Base-by-base conservation (phyloP, 495 filamentous ascomycete genomes). In the Annulohypoxylon stygium region DNA sequence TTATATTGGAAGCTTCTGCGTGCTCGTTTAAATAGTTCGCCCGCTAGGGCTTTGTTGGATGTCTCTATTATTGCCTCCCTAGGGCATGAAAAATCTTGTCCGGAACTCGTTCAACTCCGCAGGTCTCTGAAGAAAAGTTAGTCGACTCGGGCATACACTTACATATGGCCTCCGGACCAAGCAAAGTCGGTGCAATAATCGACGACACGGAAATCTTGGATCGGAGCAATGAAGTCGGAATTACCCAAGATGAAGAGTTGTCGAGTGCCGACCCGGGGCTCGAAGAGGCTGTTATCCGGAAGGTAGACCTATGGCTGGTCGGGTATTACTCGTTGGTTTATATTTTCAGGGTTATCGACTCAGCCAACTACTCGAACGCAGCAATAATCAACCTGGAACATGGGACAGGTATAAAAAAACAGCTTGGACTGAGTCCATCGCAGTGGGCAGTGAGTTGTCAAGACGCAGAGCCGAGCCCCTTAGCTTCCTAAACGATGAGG, bases 381-480 rank as follows among this genome's bases (percentile, higher is more conserved):
- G 82, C 81, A 0, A 86, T 86, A 61, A 85, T 85, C 77, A 85
- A 85, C 50, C 75, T 85, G 25, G 83, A 83, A 70, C 72, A 77
- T 25, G 82, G 82, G 12, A 83, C 79, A 0, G 79, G 78, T 10
- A 83, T 84, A 51, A 84, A 83, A 45, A 81, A 83, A 64, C 79
- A 86, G 50, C 79, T 84, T 0, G 60, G 76, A n/a, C 72, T 85
- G 8, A 79, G 41, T 16, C 58, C 76, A 0, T 74, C 71, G 0
- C 78, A 86, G 60, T 86, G 82, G 81, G 74, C 82, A 18, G 48
- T 51, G 11, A 12, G 48, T 30, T 30, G 30, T 30, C 48, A 26
- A 20, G 20, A 50, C 45, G 5, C n/a, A 9, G 18, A 47, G 18
- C 11, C 20, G 10, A 26, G 5, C 20, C 20, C 48, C 3, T 30